A percentile compares a stretch with the other conserved stretches of the same genome.
phyloP scores from a whole-genome alignment of 208 protist genomes.

The Trypanosoma theileri region DNA sequence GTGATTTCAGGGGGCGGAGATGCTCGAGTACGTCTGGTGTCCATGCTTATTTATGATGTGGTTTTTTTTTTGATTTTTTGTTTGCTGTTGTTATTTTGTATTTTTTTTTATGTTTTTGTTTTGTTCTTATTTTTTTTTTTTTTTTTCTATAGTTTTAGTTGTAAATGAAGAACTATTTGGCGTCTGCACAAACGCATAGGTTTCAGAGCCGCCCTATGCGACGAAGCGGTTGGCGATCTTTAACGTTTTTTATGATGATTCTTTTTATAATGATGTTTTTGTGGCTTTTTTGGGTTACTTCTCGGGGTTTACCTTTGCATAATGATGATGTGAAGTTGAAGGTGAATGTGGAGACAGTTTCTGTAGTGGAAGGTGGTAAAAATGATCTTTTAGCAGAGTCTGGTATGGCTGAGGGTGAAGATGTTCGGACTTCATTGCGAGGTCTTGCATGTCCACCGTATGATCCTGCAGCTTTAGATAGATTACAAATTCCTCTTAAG shows the following conservation, averaged over 20 bases:
- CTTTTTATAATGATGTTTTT: not conserved
- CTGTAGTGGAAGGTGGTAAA: not conserved
- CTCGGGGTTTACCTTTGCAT: not conserved
- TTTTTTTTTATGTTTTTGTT: too few relatives aligned
- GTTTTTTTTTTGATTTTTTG: too few relatives aligned
- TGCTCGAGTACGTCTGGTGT: not conserved
- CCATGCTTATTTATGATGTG: not conserved
- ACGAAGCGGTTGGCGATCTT: not conserved
- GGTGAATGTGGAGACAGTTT: not conserved
- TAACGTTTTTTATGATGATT: not conserved
- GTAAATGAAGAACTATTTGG: not conserved
- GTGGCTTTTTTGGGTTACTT: not conserved
- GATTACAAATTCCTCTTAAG: conserved; percentile 27
- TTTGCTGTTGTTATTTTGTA: too few relatives aligned
- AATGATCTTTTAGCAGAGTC: not conserved
- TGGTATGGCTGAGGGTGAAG: not conserved
- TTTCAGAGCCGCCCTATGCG: not conserved
- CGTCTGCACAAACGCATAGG: not conserved
- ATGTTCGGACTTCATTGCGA: not conserved
- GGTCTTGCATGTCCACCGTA: conserved; percentile 14
- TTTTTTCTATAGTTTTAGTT: not conserved
- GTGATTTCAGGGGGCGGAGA: conserved; percentile 22
- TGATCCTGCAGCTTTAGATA: conserved; percentile 10
- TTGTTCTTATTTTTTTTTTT: not conserved
- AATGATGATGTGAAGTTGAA: not conserved